Evolutionary conservation across 352 stramenopile genomes (phyloP).

Genomic region (Globisporangium spiculum): DNA sequence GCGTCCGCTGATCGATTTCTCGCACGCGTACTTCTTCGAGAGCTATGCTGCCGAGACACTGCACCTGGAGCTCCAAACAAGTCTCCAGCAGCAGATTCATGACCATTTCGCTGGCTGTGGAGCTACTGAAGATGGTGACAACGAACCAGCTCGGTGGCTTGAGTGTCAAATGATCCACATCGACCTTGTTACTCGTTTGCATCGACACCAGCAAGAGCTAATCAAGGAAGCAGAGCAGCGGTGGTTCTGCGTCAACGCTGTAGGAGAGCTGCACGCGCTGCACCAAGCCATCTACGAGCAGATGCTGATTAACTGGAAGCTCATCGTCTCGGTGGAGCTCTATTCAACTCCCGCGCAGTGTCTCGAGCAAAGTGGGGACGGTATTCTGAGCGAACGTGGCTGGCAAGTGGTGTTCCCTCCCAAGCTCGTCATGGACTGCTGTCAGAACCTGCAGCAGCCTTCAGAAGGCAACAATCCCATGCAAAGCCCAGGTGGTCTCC

Average conservation of each 20-base stretch:
- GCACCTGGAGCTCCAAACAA: conserved; percentile 42
- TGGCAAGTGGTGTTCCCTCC: conserved; percentile 37
- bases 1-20: conserved; percentile 44
- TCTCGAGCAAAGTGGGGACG: conserved; percentile 27
- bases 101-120: conserved; percentile 23
- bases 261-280: conserved; percentile 35
- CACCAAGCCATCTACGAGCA: conserved; percentile 44
- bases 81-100: conserved; percentile 29
- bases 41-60: conserved; percentile 50
- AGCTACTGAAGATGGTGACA: conserved; percentile 3
- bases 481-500: not conserved
- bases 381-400: conserved; percentile 26
- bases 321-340: conserved; percentile 39
- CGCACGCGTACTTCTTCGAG: conserved; percentile 57
- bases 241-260: conserved; percentile 30
- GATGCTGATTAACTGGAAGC: conserved; percentile 41
- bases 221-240: conserved; percentile 28
- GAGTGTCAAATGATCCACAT: conserved; percentile 24
- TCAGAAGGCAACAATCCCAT: too few relatives aligned
- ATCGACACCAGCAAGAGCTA: conserved; percentile 21
- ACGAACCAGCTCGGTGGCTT: conserved; percentile 14
- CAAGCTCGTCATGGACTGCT: conserved; percentile 29
- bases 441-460: conserved; percentile 13
- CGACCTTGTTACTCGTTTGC: conserved; percentile 15
- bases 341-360: conserved; percentile 20